Base-by-base conservation (phyloP, 192 early-diverging fungal species). In the Spizellomyces punctatus region DNA sequence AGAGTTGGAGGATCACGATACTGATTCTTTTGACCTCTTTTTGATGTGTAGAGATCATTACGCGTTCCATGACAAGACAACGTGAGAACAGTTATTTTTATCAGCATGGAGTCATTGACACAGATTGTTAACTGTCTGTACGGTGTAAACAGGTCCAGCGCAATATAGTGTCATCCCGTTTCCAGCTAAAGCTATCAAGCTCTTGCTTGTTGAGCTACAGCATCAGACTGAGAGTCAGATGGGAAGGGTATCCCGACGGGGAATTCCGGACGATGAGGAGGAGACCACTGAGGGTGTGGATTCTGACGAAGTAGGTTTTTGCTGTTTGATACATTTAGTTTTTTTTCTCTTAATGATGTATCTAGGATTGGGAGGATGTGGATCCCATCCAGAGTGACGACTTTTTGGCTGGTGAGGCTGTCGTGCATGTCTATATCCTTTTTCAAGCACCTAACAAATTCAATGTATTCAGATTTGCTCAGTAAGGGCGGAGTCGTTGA, bases 181-280 rank as follows among this genome's bases (percentile, higher is more conserved):
- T 44, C 79, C 90, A 7, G 88, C 85, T 69, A 98, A 96, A 79
- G 94, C 94, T 10, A 76, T 96, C 61, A 94, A 92, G 77, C 81
- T 98, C 6, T 77, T 98, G 16, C 60, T 95, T 16, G 84, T 82
- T n/a, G 95, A 98, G 63, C 74, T 93, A 41, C 85, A 89, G 36
- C 88, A 89, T 77, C 87, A 91, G 58, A 71, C 81, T 19, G 87
- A 91, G 44, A 81, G 85, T 55, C 78, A 73, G 59, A 83, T 85
- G 80, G 86, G 81, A 21, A 82, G 82, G 7, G 79, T 85, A 1
- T 83, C 86, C 45, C 83, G 78, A 1, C 81, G 80, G 9, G 78
- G 80, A 6, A 82, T 76, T 50, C 84, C 88, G 67, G 82, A 78
- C 3, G 91, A 79, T 14, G 81, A 88, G 49, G 91, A 86, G 16